Base-by-base conservation (phyloP, 805 yeast genomes). In the Torulaspora indica region DNA sequence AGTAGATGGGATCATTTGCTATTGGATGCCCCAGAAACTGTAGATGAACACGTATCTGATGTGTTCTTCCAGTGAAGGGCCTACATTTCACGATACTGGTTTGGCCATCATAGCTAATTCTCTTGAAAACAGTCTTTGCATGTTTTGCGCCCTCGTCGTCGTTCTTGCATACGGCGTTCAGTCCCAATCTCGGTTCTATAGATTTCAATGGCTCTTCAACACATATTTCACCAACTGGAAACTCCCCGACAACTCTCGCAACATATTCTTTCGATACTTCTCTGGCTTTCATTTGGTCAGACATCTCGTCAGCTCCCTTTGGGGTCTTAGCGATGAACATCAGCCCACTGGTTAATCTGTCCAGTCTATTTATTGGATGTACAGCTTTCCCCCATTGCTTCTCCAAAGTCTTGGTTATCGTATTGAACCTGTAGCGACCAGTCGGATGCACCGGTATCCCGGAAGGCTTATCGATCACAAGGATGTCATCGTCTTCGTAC, bases 371-470 rank as follows among this genome's bases (percentile, higher is more conserved):
- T 59, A 96, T 88, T 0, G 93, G 85, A 60, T 89, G 96, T 1
- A 84, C 91, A 1, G 68, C 66, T 33, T 75, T 68, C 1, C 82
- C 82, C 47, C 72, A 62, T 55, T 90, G 95, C 43, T 79, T 77
- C 61, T 86, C 82, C 52, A 93, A 65, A 3, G 88, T 77, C 61
- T 81, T 82, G 8, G 95, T 85, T 15, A 87, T 76, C 0, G 95
- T 78, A 61, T 82, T 78, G 64, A 79, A 78, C 59, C 93, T 60
- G 71, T 81, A 79, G 51, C 90, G 68, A 0, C 98, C 98, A 0
- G 96, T 84, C 3, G 98, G 98, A 62, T 93, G 98, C 0, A 87
- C 95, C 0, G 98, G 97, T 2, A 93, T 75, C 0, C 98, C 97
- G 3, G 93, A 76, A 0, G 98, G 98, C 53, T 93, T 93, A 62